Percentiles rank a stretch among this genome's conserved stretches.
phyloP scores from a whole-genome alignment of 1,284 basidiomycete genomes.

The Phylloboletellus chloephorus region DNA sequence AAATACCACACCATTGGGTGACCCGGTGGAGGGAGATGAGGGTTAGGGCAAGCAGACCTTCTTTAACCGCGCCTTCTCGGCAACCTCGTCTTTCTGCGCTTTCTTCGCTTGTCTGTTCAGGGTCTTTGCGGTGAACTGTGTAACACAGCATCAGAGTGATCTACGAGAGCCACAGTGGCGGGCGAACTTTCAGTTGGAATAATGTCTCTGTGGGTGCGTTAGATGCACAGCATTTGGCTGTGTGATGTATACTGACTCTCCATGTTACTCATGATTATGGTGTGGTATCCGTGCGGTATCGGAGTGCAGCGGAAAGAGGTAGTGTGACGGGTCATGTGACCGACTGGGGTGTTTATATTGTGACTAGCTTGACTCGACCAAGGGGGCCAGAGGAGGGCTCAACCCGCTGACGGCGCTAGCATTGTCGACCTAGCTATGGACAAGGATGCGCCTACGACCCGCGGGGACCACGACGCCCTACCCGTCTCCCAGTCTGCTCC shows the following conservation, averaged over 20 bases:
- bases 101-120: slow-evolving; percentile 91
- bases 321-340: slow-evolving; percentile 17
- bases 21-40: not conserved
- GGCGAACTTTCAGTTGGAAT: slow-evolving; percentile 82
- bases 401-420: not conserved
- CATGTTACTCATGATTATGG: slow-evolving; percentile 69
- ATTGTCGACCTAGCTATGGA: slow-evolving; percentile 10
- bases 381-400: not conserved
- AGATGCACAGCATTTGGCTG: not conserved
- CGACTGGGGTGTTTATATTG: not conserved
- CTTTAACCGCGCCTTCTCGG: slow-evolving; percentile 85
- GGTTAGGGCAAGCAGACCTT: slow-evolving; percentile 51
- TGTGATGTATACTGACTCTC: slow-evolving; percentile 64
- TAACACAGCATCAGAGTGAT: slow-evolving; percentile 13
- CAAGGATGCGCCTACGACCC: not conserved
- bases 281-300: slow-evolving; percentile 7
- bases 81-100: slow-evolving; percentile 86
- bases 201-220: slow-evolving; percentile 66
- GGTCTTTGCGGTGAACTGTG: slow-evolving; percentile 92
- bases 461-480: not conserved
- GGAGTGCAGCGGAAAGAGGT: not conserved
- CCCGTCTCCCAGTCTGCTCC: not conserved
- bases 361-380: too few relatives aligned
- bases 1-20: slow-evolving; percentile 1
- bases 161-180: slow-evolving; percentile 8